Conservation (phyloP, 768 basidiomycete genomes). For the Pleurotus giganteus region DNA sequence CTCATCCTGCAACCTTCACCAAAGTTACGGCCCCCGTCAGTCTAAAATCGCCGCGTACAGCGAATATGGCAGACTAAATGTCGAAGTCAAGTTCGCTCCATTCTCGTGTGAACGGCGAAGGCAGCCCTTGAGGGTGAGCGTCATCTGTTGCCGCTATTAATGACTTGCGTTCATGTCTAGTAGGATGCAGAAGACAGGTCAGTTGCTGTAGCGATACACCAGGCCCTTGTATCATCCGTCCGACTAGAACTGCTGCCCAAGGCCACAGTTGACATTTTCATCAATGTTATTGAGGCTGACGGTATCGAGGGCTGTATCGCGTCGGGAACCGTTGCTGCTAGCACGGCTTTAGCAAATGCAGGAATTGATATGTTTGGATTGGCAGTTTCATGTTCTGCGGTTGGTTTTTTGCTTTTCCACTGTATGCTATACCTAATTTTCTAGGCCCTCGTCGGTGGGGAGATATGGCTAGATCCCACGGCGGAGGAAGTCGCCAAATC, state of each 20-base stretch:
- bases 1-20: slow-evolving; percentile 12
- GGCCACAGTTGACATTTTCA: slow-evolving; percentile 87
- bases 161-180: slow-evolving; percentile 14
- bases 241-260: slow-evolving; percentile 92
- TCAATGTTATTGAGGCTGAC: slow-evolving; percentile 90
- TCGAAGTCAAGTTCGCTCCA: slow-evolving; percentile 96
- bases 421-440: not conserved
- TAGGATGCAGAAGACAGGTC: slow-evolving; percentile 95
- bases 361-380: slow-evolving; percentile 91
- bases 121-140: slow-evolving; percentile 81
- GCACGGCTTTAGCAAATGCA: slow-evolving; percentile 88
- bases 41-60: slow-evolving; percentile 78
- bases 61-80: slow-evolving; percentile 86
- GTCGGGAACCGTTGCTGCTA: slow-evolving; percentile 83
- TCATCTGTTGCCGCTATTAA: not conserved
- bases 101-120: slow-evolving; percentile 80
- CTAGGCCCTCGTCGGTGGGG: slow-evolving; percentile 54
- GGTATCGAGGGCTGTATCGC: slow-evolving; percentile 88
- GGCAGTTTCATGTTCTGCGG: slow-evolving; percentile 80
- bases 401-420: slow-evolving; percentile 23
- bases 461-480: slow-evolving; percentile 81
- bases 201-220: slow-evolving; percentile 79
- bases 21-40: slow-evolving; percentile 82
- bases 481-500: slow-evolving; percentile 60
- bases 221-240: slow-evolving; percentile 80